Evolutionary conservation across 2,329 filamentous ascomycete genomes (phyloP).

Genomic region (Allantophomopsis lycopodina): DNA sequence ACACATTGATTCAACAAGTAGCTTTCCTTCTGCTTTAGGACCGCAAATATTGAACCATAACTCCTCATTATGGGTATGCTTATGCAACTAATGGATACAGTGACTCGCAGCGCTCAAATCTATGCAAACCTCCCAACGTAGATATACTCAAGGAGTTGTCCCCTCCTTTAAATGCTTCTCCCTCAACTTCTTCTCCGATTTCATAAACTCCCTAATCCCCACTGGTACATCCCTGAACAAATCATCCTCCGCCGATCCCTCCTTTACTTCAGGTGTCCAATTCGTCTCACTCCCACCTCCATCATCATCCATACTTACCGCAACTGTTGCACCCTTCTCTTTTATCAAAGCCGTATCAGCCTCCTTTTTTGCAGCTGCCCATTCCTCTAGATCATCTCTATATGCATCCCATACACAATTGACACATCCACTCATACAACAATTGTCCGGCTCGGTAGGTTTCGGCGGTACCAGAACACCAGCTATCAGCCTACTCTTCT

Average conservation of each 20-base stretch:
- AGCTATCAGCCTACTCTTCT: conserved; percentile 51
- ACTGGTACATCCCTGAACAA: conserved; percentile 74
- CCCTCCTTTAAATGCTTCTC: conserved; percentile 51
- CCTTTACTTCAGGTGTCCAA: conserved; percentile 34
- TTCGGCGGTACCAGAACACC: conserved; percentile 73
- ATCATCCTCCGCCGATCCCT: conserved; percentile 45
- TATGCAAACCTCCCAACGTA: too few species aligned
- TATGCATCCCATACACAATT: conserved; percentile 95
- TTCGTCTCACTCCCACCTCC: conserved; percentile 61
- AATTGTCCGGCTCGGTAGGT: conserved; percentile 88
- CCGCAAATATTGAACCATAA: too few species aligned
- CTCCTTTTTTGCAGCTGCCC: conserved; percentile 51
- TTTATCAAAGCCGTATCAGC: conserved; percentile 39
- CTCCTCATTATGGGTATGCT: too few species aligned
- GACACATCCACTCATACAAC: conserved; percentile 97
- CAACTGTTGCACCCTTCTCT: conserved; percentile 2
- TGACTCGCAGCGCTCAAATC: too few species aligned
- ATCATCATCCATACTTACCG: conserved; percentile 57
- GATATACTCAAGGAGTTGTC: conserved; percentile 11
- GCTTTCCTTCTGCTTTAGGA: too few species aligned
- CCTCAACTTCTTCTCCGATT: conserved; percentile 82
- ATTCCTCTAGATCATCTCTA: conserved; percentile 85
- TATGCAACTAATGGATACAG: too few species aligned
- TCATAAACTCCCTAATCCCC: conserved; percentile 95
- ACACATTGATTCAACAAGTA: too few species aligned